phyloP scores from a whole-genome alignment of 2,329 filamentous ascomycete species.

The Beauveria varroae region DNA sequence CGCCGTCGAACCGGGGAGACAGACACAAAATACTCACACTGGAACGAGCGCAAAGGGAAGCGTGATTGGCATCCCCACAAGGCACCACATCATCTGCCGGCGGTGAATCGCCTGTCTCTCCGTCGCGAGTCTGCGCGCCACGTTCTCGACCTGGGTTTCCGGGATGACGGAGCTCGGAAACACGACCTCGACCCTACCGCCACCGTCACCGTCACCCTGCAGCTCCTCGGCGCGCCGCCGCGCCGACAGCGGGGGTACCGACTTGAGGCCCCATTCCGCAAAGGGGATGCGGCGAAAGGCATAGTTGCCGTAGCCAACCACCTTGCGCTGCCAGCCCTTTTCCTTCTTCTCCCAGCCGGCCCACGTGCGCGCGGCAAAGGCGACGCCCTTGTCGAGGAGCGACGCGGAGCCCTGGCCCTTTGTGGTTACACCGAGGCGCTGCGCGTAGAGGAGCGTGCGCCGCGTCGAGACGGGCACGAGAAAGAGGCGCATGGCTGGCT shows the following conservation, averaged over 20 bases:
- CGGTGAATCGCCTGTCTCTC: slow-evolving; percentile 75
- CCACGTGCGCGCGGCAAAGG: slow-evolving; percentile 71
- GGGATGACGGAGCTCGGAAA: slow-evolving; percentile 69
- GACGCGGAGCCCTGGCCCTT: slow-evolving; percentile 39
- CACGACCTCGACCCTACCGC: slow-evolving; percentile 61
- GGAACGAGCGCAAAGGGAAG: slow-evolving; percentile 78
- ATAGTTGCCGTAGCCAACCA: slow-evolving; percentile 81
- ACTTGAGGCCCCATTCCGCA: slow-evolving; percentile 97
- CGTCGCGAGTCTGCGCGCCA: slow-evolving; percentile 66
- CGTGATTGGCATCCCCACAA: slow-evolving; percentile 75
- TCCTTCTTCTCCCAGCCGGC: slow-evolving; percentile 79
- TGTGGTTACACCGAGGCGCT: slow-evolving; percentile 56
- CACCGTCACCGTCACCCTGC: slow-evolving; percentile 34
- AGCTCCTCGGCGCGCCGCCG: slow-evolving; percentile 57
- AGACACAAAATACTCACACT: slow-evolving; percentile 51
- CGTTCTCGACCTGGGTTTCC: slow-evolving; percentile 50
- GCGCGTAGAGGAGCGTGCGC: slow-evolving; percentile 86
- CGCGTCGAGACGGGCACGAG: slow-evolving; percentile 88
- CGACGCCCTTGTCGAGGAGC: slow-evolving; percentile 60
- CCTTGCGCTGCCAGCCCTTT: slow-evolving; percentile 77
- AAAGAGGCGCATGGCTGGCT: slow-evolving; percentile 72
- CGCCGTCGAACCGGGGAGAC: not conserved
- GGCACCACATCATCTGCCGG: slow-evolving; percentile 70
- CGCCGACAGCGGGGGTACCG: slow-evolving; percentile 72
- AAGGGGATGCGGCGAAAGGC: slow-evolving; percentile 83